A percentile compares a stretch with the other conserved stretches of the same genome.
Evolutionary conservation across 768 basidiomycete species (phyloP).

Genomic region (Tricholoma matsutake): DNA sequence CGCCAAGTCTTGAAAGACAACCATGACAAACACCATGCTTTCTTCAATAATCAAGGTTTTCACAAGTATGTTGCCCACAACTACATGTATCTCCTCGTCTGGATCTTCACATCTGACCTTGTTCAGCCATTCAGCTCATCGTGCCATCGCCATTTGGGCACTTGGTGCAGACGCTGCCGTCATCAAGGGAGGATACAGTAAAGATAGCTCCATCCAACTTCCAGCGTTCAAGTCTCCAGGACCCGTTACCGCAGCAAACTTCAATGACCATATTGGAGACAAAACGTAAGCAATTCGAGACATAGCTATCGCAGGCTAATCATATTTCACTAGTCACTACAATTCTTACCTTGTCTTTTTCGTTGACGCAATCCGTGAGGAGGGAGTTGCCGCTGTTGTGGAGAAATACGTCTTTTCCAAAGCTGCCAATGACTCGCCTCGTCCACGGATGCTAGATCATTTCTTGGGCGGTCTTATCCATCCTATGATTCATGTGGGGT

Average conservation of each 20-base stretch:
- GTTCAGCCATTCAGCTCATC: slow-evolving; percentile 24
- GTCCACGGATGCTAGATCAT: slow-evolving; percentile 45
- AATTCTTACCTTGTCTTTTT: slow-evolving; percentile 52
- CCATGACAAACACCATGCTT: slow-evolving; percentile 45
- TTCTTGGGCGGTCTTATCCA: slow-evolving; percentile 58
- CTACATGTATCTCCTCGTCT: background rate
- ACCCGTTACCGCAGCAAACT: slow-evolving; percentile 42
- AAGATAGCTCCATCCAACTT: slow-evolving; percentile 32
- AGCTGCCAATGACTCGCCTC: slow-evolving; percentile 38
- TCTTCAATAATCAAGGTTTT: slow-evolving; percentile 45
- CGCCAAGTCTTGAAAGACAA: slow-evolving; percentile 45
- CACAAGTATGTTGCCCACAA: slow-evolving; percentile 45
- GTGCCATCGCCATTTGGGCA: slow-evolving; percentile 27
- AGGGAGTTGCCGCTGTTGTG: slow-evolving; percentile 40
- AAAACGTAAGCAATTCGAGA: slow-evolving; percentile 36
- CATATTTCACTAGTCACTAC: slow-evolving; percentile 41
- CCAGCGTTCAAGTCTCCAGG: slow-evolving; percentile 41
- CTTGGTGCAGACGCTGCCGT: slow-evolving; percentile 28
- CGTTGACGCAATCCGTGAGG: slow-evolving; percentile 33
- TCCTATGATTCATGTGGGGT: slow-evolving; percentile 64
- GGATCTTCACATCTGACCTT: background rate
- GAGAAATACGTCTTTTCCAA: slow-evolving; percentile 56
- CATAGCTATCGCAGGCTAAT: background rate
- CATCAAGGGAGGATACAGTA: slow-evolving; percentile 36
- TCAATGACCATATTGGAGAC: slow-evolving; percentile 56